These are phyloP conservation scores for Oryza glumipatula DNA, from an alignment of 176 grass and related monocot species.

Conservation along the genomic window DNA sequence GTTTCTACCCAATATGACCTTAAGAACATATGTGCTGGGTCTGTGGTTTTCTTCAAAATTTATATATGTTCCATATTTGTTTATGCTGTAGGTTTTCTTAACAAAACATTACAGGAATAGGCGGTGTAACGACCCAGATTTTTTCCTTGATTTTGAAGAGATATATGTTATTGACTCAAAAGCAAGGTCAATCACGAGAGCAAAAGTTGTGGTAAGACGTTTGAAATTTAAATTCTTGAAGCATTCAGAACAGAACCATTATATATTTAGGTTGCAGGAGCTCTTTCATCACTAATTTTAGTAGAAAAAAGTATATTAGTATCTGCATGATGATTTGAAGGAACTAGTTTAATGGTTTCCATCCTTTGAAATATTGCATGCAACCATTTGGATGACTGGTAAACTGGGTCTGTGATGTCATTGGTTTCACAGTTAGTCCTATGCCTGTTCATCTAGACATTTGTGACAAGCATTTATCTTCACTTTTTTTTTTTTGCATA, in stretches of 20 bases:
- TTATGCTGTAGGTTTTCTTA: slow-evolving; percentile 76
- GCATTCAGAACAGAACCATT: not conserved
- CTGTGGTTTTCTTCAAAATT: slow-evolving; percentile 4
- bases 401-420: not conserved
- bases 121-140: slow-evolving; percentile 63
- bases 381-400: not conserved
- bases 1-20: not conserved
- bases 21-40: not conserved
- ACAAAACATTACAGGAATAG: slow-evolving; percentile 95
- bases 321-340: not conserved
- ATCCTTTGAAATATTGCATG: not conserved
- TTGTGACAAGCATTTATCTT: not conserved
- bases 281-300: not conserved
- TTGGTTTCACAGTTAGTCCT: not conserved
- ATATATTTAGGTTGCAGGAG: not conserved
- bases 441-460: too few relatives aligned
- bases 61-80: slow-evolving; percentile 14
- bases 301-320: not conserved
- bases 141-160: slow-evolving; percentile 98
- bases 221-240: not conserved
- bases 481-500: not conserved
- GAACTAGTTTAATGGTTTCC: not conserved
- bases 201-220: slow-evolving; percentile 82
- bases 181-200: slow-evolving; percentile 87
- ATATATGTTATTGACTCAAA: slow-evolving; percentile 95